Conservation (phyloP, 805 yeast species). For the Starmerella apis region DNA sequence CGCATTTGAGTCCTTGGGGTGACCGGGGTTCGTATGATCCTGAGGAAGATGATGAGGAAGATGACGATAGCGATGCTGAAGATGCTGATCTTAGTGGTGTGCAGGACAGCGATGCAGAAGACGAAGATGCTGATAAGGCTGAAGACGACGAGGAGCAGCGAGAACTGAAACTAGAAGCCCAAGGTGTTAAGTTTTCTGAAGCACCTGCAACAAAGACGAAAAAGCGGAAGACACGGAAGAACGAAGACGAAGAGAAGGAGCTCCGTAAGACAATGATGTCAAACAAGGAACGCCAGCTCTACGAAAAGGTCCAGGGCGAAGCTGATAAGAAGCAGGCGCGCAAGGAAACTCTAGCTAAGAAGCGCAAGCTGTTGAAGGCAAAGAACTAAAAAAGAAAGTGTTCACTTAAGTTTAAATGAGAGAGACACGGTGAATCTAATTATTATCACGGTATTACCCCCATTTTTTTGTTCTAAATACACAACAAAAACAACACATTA, state of each 20-base stretch:
- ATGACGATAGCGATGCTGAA: conserved; percentile 41
- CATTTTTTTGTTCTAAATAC: neutral
- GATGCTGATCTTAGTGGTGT: conserved; percentile 36
- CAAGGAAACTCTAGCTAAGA: conserved; percentile 59
- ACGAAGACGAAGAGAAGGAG: conserved; percentile 68
- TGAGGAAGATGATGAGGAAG: conserved; percentile 24
- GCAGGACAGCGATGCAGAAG: conserved; percentile 44
- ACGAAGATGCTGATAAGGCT: conserved; percentile 39
- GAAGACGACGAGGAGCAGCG: conserved; percentile 42
- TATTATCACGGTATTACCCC: neutral
- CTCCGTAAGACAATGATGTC: conserved; percentile 95
- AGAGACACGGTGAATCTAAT: neutral
- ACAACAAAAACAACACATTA: too few species aligned
- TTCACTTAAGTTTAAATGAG: neutral
- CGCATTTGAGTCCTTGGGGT: conserved; percentile 98
- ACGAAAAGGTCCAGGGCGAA: conserved; percentile 91
- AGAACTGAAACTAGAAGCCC: conserved; percentile 83
- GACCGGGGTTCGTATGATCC: conserved; percentile 89
- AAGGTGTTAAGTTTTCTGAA: conserved; percentile 72
- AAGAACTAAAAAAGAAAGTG: conserved; percentile 1
- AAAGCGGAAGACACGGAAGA: conserved; percentile 38
- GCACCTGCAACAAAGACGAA: conserved; percentile 29
- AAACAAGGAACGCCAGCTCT: conserved; percentile 86
- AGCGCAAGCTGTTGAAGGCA: conserved; percentile 38
- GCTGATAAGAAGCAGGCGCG: conserved; percentile 71